Percentiles rank a stretch among this genome's conserved stretches.
phyloP scores from a whole-genome alignment of 208 protist species.

The Trypanosoma brucei region DNA sequence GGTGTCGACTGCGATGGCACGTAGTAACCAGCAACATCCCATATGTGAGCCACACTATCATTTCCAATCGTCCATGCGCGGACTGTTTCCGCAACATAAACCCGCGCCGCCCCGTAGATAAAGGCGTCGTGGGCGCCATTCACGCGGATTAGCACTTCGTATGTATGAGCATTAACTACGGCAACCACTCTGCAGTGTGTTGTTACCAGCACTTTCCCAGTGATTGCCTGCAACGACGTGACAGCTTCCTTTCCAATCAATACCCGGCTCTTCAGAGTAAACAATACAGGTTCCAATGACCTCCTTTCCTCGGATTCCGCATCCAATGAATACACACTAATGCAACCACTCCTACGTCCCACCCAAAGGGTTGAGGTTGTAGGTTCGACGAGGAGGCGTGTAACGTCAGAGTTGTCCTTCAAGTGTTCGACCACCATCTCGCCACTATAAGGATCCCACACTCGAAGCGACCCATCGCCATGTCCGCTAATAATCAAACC shows the following conservation, averaged over 20 bases:
- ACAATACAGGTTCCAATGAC: neutral
- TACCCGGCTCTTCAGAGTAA: slow-evolving; percentile 1
- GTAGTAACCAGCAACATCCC: slow-evolving; percentile 35
- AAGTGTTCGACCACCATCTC: slow-evolving; percentile 32
- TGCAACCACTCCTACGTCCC: slow-evolving; percentile 40
- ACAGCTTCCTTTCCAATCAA: slow-evolving; percentile 31
- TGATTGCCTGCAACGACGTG: slow-evolving; percentile 50
- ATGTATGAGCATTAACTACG: slow-evolving; percentile 38
- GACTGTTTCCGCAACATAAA: slow-evolving; percentile 40
- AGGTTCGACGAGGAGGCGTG: slow-evolving; percentile 46
- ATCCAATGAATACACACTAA: slow-evolving; percentile 52
- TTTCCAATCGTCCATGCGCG: slow-evolving; percentile 66
- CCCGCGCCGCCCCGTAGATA: slow-evolving; percentile 41
- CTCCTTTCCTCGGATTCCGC: neutral
- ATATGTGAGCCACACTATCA: slow-evolving; percentile 35
- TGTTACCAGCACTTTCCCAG: slow-evolving; percentile 54
- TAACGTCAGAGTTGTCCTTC: slow-evolving; percentile 37
- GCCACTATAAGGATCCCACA: slow-evolving; percentile 42
- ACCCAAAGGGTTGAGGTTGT: slow-evolving; percentile 64
- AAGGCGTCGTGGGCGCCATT: slow-evolving; percentile 36
- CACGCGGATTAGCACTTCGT: slow-evolving; percentile 15
- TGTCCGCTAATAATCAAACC: slow-evolving; percentile 60
- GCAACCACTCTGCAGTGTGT: slow-evolving; percentile 44
- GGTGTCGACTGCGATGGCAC: slow-evolving; percentile 30
- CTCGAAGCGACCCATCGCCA: slow-evolving; percentile 38